Conservation (phyloP, 148 eudicot species). For the Chenopodium album region DNA sequence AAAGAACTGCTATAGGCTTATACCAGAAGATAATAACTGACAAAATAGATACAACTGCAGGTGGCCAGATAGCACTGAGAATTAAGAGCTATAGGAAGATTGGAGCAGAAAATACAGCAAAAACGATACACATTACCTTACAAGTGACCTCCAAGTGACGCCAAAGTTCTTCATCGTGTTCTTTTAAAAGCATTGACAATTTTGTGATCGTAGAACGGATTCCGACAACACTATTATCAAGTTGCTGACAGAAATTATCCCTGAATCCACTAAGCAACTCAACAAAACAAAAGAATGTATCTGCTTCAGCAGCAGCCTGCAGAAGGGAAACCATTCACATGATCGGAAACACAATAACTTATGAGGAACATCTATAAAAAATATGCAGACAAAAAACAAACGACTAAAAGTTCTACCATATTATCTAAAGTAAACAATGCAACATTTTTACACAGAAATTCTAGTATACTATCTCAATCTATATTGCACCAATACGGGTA, state of each 20-base stretch:
- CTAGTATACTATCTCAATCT: not conserved
- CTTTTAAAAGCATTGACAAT: slow-evolving; percentile 74
- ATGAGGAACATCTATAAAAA: not conserved
- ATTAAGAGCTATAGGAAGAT: not conserved
- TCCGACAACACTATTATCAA: slow-evolving; percentile 95
- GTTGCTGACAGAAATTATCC: slow-evolving; percentile 92
- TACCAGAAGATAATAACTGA: not conserved
- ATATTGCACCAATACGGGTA: too few relatives aligned
- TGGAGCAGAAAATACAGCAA: not conserved
- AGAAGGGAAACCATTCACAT: slow-evolving; percentile 16
- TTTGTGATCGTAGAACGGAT: slow-evolving; percentile 90
- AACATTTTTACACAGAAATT: not conserved
- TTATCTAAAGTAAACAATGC: not conserved
- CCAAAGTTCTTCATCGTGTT: slow-evolving; percentile 99
- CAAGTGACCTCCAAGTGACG: slow-evolving; percentile 97
- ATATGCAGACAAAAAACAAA: not conserved
- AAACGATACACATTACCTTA: slow-evolving; percentile 50
- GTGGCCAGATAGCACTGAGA: not conserved
- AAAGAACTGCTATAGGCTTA: not conserved
- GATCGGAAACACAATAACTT: not conserved
- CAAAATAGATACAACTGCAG: not conserved
- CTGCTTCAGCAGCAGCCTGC: slow-evolving; percentile 92
- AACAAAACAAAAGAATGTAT: slow-evolving; percentile 95
- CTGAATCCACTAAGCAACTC: slow-evolving; percentile 91
- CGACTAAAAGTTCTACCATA: not conserved